These are phyloP conservation scores for Leccinum variabile DNA, from an alignment of 1,284 basidiomycete species.

Conservation along the genomic window DNA sequence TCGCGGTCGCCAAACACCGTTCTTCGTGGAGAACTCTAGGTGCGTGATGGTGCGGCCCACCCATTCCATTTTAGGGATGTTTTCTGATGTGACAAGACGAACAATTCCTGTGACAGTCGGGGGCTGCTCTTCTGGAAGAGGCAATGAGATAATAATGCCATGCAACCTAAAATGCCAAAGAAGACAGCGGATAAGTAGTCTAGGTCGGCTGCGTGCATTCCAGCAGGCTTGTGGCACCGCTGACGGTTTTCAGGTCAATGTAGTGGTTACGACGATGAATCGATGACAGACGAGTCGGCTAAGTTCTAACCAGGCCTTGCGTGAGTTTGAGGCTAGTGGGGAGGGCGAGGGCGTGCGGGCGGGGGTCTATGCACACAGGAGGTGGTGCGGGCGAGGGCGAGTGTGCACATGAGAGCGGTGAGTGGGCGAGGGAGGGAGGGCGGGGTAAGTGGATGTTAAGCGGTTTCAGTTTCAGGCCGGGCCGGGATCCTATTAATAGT, in stretches of 20 bases:
- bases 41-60: neutral
- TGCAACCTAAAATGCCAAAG: neutral
- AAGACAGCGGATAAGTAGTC: neutral
- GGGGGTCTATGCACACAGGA: no score
- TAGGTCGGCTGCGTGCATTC: neutral
- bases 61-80: neutral
- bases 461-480: no score
- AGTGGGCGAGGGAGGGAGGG: neutral
- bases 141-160: neutral
- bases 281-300: neutral
- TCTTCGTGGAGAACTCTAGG: neutral
- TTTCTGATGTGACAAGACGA: neutral
- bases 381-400: no score
- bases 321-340: neutral
- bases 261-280: neutral
- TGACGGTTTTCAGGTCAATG: neutral
- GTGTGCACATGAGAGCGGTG: no score
- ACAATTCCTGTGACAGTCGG: neutral
- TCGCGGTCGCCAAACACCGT: neutral
- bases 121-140: neutral
- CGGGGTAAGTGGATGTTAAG: no score
- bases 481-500: no score
- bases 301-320: no score
- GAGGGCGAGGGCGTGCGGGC: neutral
- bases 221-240: neutral